A percentile compares a stretch with the other conserved stretches of the same genome.
phyloP scores from a whole-genome alignment of 495 filamentous ascomycete genomes.

The Glonium stellatum region DNA sequence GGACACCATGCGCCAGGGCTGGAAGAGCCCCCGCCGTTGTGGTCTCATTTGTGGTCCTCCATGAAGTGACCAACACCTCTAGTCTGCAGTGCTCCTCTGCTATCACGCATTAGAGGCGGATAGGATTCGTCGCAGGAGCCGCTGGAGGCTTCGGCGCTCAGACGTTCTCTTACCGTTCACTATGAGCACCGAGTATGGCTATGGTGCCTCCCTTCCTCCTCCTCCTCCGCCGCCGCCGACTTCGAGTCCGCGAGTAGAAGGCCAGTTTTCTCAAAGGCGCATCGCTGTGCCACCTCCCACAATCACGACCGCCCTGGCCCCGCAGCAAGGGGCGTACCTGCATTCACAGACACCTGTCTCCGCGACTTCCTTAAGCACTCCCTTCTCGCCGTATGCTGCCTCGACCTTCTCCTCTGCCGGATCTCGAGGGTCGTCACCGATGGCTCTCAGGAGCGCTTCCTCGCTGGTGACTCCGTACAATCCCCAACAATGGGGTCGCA shows the following conservation, averaged over 20 bases:
- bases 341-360: constrained; percentile 25
- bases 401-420: constrained; percentile 24
- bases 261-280: constrained; percentile 26
- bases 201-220: constrained; percentile 17
- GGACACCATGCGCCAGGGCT: constrained; percentile 19
- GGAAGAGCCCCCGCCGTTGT: constrained; percentile 13
- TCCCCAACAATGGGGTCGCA: constrained; percentile 38
- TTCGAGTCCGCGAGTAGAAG: constrained; percentile 6
- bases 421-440: constrained; percentile 21
- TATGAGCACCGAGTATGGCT: constrained; percentile 26
- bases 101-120: constrained; percentile 4
- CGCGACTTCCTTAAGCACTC: constrained; percentile 27
- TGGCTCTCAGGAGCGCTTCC: constrained; percentile 29
- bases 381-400: constrained; percentile 30
- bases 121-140: constrained; percentile 31
- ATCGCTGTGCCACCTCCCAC: constrained; percentile 30
- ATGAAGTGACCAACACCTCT: constrained; percentile 18
- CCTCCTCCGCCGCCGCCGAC: constrained; percentile 23
- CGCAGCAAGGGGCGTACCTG: constrained; percentile 23
- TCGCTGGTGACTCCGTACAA: constrained; percentile 33
- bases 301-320: constrained; percentile 29
- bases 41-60: constrained; percentile 20
- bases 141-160: constrained; percentile 30
- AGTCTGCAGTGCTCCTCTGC: constrained; percentile 18
- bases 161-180: constrained; percentile 4